Evolutionary conservation across 192 early-diverging fungal species (phyloP).

Genomic region (Coemansia sp.): DNA sequence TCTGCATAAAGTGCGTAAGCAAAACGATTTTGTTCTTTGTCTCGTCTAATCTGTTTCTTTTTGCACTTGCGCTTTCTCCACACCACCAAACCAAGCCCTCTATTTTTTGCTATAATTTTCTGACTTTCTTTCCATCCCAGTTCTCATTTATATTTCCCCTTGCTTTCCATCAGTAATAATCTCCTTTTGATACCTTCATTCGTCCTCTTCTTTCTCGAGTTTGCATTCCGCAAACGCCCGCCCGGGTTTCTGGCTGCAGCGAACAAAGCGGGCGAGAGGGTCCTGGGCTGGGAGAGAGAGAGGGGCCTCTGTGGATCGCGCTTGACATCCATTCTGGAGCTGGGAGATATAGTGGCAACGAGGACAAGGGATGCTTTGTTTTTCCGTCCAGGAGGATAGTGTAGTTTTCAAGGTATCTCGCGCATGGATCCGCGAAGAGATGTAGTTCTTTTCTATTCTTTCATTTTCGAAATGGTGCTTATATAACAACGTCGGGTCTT

Average conservation of each 20-base stretch:
- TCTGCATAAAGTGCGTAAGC: slow-evolving; percentile 32
- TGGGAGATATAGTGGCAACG: not conserved
- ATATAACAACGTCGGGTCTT: slow-evolving; percentile 7
- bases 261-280: not conserved
- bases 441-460: slow-evolving; percentile 6
- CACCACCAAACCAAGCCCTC: not conserved
- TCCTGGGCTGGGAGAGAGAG: no score
- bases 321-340: not conserved
- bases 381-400: no score
- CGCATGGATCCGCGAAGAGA: not conserved
- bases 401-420: not conserved
- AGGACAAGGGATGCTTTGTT: not conserved
- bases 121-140: not conserved
- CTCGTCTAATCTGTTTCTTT: slow-evolving; percentile 10
- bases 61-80: slow-evolving; percentile 14
- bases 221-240: no score
- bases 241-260: not conserved
- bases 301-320: no score
- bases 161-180: slow-evolving; percentile 13
- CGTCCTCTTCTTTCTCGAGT: not conserved
- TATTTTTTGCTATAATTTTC: slow-evolving; percentile 15
- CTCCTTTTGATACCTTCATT: not conserved
- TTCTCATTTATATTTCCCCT: slow-evolving; percentile 3
- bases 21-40: not conserved
- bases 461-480: slow-evolving; percentile 5